Evolutionary conservation across 2,329 filamentous ascomycete species (phyloP).

Genomic region (Proliferodiscus dingleyae): DNA sequence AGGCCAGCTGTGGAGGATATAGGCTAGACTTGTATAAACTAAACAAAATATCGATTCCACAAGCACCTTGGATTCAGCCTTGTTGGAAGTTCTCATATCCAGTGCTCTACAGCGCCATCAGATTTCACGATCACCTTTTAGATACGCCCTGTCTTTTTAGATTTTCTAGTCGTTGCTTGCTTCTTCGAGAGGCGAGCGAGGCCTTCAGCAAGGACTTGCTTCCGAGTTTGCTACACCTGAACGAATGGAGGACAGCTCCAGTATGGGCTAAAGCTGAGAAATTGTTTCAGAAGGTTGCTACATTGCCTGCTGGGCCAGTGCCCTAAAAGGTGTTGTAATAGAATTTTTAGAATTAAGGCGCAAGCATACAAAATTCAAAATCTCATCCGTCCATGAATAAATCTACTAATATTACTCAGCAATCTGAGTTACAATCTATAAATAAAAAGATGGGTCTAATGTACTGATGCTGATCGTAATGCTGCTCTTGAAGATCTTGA

Average conservation of each 20-base stretch:
- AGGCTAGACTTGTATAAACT: constrained; percentile 13
- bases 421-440: no score
- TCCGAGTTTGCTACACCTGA: constrained; percentile 71
- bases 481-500: no score
- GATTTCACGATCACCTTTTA: no score
- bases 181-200: constrained; percentile 83
- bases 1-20: constrained; percentile 28
- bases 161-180: no score
- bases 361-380: not conserved
- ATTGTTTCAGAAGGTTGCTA: constrained; percentile 76
- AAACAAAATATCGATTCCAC: not conserved
- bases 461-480: no score
- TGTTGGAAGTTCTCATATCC: no score
- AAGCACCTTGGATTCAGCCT: no score
- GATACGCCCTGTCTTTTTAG: no score
- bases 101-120: no score
- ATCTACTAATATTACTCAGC: no score
- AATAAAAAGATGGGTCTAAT: no score
- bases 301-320: constrained; percentile 44
- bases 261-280: constrained; percentile 87
- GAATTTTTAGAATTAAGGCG: not conserved
- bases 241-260: constrained; percentile 64
- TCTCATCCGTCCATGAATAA: not conserved
- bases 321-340: not conserved
- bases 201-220: constrained; percentile 75